Evolutionary conservation across 805 yeast genomes (phyloP).

Genomic region (Sungouiozyma ichnusensis): DNA sequence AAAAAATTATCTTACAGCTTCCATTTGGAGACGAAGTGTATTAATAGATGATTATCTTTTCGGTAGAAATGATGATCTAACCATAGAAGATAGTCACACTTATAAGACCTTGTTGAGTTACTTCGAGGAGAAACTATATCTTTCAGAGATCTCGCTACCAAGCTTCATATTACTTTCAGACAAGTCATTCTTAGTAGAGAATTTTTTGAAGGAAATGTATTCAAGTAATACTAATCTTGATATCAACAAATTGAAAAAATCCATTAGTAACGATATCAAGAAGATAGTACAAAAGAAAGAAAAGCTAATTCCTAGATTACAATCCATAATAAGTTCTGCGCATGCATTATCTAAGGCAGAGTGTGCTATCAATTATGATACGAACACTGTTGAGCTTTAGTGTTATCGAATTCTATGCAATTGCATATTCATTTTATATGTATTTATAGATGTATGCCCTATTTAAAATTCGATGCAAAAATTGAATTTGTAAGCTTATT

Average conservation of each 20-base stretch:
- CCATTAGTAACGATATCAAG: constrained; percentile 12
- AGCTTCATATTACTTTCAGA: constrained; percentile 10
- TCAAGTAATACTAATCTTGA: constrained; percentile 3
- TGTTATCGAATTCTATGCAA: not conserved
- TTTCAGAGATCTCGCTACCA: constrained; percentile 25
- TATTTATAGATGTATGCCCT: not conserved
- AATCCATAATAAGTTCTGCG: constrained; percentile 31
- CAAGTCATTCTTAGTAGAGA: constrained; percentile 7
- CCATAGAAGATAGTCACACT: constrained; percentile 34
- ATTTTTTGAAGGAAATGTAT: constrained; percentile 13
- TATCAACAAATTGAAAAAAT: constrained; percentile 5
- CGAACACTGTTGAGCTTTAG: constrained; percentile 24
- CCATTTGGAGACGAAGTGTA: constrained; percentile 53
- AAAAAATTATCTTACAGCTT: constrained; percentile 24
- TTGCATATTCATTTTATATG: constrained; percentile 1
- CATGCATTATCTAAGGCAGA: constrained; percentile 28
- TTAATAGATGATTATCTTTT: constrained; percentile 43
- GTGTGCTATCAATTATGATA: constrained; percentile 30
- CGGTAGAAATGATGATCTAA: constrained; percentile 35
- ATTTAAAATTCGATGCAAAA: not conserved
- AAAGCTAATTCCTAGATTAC: constrained; percentile 11
- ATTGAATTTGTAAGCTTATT: too few relatives aligned
- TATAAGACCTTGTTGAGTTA: constrained; percentile 35
- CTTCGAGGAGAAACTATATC: constrained; percentile 28
- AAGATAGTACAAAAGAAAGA: constrained; percentile 5